Evolutionary conservation across 371 early-diverging fungal genomes (phyloP), one percentile per base, ranked within the genome.

Genomic region (Lichtheimia corymbifera): DNA sequence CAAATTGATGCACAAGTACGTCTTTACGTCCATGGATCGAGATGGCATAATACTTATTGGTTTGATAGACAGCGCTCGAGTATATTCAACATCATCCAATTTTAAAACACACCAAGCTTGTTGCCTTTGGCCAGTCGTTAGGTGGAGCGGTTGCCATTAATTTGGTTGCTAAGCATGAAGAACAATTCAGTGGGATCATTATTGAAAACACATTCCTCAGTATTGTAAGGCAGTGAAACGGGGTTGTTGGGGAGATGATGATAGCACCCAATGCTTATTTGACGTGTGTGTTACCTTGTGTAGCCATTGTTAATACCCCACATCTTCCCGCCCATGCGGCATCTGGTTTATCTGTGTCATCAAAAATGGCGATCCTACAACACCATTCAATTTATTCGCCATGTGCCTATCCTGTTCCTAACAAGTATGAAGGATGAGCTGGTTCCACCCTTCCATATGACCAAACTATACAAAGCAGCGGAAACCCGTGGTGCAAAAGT

Each of bases 121-220:
- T 97, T 42, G 86, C 93, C 0, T 97, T 88, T 71, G 98, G 98
- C 0, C 97, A 98, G 74, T 93, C 93, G 18, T 83, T 98, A 58
- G 98, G 98, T 40, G 98, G 97, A 3, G 97, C 98, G 6, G 97
- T 96, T 13, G 94, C 97, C 6, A 91, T 96, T 57, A 82, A 94
- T 73, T 67, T 91, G 24, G 91, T 88, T 7, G 82, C 89, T 14
- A 74, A 86, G 58, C 90, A 93, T 68, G 86, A 90, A 64, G 86
- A 85, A 47, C 69, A 81, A 64, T 83, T 98, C 57, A 77, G 87
- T 14, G 97, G 85, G 9, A 54, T 97, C 20, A 90, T 97, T 24
- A 68, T 98, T 44, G 98, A 98, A 70, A 98, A 98, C 81, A 98
- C 97, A 2, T 98, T 98, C 70, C 67, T 92, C 50, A 93, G 90